Conservation (phyloP, 306 rosid genomes). For the Cicer pinnatifidum region DNA sequence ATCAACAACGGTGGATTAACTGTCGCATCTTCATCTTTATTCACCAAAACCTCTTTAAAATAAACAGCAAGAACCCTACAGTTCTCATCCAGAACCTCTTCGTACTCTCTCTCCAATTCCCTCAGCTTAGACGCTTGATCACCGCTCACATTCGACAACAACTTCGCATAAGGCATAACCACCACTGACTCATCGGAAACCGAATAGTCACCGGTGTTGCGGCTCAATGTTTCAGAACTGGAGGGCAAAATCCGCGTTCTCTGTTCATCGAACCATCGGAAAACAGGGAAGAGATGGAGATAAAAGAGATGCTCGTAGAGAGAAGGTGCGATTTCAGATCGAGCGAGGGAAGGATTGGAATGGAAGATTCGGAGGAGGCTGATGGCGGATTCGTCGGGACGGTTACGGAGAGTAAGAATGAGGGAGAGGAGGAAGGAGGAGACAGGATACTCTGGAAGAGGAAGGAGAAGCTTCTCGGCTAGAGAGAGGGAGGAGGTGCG, state of each 20-base stretch:
- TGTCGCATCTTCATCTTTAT: slow-evolving; percentile 37
- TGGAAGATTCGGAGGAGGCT: slow-evolving; percentile 60
- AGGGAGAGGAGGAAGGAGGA: slow-evolving; percentile 73
- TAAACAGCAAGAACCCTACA: slow-evolving; percentile 65
- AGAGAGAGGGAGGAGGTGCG: slow-evolving; percentile 61
- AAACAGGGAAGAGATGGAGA: slow-evolving; percentile 70
- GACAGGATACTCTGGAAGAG: slow-evolving; percentile 52
- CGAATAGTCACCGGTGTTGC: slow-evolving; percentile 46
- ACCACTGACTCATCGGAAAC: slow-evolving; percentile 43
- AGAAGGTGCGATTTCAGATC: slow-evolving; percentile 71
- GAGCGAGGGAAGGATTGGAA: slow-evolving; percentile 58
- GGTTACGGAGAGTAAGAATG: slow-evolving; percentile 55
- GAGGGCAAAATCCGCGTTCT: slow-evolving; percentile 58
- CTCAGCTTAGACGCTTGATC: slow-evolving; percentile 66
- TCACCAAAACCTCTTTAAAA: slow-evolving; percentile 58
- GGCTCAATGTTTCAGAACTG: neutral
- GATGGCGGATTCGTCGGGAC: slow-evolving; percentile 53
- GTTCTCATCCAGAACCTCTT: slow-evolving; percentile 65
- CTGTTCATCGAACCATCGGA: slow-evolving; percentile 58
- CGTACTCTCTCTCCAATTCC: slow-evolving; percentile 68
- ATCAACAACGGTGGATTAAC: slow-evolving; percentile 52
- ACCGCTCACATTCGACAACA: slow-evolving; percentile 69
- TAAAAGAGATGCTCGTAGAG: slow-evolving; percentile 72
- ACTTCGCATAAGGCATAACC: slow-evolving; percentile 55
- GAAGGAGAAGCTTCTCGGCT: slow-evolving; percentile 68